Evolutionary conservation across 768 basidiomycete species (phyloP).

Genomic region (Podaxis sp.): DNA sequence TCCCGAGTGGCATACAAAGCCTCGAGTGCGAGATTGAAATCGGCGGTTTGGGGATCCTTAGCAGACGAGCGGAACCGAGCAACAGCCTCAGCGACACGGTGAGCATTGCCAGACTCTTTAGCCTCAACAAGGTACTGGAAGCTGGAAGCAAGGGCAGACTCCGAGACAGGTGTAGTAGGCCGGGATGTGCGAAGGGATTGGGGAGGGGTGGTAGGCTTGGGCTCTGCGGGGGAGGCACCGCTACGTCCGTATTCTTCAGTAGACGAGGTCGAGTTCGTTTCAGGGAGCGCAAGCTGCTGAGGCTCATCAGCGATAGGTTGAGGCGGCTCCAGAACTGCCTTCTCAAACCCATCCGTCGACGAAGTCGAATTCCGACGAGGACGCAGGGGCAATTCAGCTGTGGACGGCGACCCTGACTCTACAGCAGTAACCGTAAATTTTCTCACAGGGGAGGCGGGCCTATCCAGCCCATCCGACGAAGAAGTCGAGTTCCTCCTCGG

Average conservation of each 20-base stretch:
- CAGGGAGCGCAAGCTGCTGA: constrained; percentile 9
- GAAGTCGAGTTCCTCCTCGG: constrained; percentile 18
- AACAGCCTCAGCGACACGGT: constrained; percentile 32
- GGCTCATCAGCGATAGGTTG: constrained; percentile 13
- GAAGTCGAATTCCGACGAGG: constrained; percentile 13
- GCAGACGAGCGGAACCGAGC: constrained; percentile 31
- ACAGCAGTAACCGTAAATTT: constrained; percentile 13
- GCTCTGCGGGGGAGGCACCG: neutral
- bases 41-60: constrained; percentile 38
- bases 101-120: constrained; percentile 20
- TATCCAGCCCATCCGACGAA: constrained; percentile 8
- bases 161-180: constrained; percentile 3
- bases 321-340: neutral
- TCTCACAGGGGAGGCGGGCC: constrained; percentile 8
- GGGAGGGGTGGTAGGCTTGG: constrained; percentile 5
- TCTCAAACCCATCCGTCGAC: constrained; percentile 4
- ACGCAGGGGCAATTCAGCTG: constrained; percentile 16
- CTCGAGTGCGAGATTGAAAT: constrained; percentile 65
- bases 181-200: neutral
- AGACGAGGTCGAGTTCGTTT: neutral
- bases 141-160: neutral
- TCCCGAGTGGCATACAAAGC: constrained; percentile 49
- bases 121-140: constrained; percentile 11
- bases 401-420: constrained; percentile 1
- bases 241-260: neutral